Conservation (phyloP, 352 stramenopile species). For the Globisporangium ultimum region DNA sequence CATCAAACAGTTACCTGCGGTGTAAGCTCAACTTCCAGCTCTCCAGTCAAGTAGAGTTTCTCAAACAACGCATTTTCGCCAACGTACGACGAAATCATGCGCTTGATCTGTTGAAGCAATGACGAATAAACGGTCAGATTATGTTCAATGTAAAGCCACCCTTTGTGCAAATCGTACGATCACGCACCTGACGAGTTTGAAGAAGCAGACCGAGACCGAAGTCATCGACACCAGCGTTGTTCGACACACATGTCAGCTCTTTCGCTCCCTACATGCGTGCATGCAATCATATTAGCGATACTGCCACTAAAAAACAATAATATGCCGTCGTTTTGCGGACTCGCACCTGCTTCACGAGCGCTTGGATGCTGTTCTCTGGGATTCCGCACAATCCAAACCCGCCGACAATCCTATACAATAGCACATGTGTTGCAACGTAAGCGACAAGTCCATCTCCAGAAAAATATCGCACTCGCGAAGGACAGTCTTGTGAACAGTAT, state of each 20-base stretch:
- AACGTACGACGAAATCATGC: conserved; percentile 96
- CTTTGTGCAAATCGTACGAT: not conserved
- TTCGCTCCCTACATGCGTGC: conserved; percentile 51
- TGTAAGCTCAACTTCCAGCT: conserved; percentile 96
- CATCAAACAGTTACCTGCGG: conserved; percentile 59
- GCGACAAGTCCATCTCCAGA: not conserved
- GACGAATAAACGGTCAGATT: not conserved
- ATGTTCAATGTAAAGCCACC: not conserved
- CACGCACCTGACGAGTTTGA: conserved; percentile 82
- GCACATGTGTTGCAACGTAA: not conserved
- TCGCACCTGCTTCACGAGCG: conserved; percentile 69
- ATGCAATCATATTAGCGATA: not conserved
- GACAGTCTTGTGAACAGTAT: not conserved
- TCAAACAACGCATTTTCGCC: conserved; percentile 96
- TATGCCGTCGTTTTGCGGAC: not conserved
- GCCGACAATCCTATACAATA: conserved; percentile 61
- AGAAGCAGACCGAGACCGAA: conserved; percentile 93
- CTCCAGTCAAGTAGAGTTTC: conserved; percentile 88
- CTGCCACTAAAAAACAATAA: not conserved
- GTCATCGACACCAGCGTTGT: conserved; percentile 93
- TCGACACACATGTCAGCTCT: conserved; percentile 88
- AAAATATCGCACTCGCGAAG: not conserved
- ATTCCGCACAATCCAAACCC: conserved; percentile 92
- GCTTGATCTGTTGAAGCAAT: conserved; percentile 78
- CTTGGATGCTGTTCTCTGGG: conserved; percentile 88